Conservation (phyloP, 768 basidiomycete genomes). For the Artomyces pyxidatus region DNA sequence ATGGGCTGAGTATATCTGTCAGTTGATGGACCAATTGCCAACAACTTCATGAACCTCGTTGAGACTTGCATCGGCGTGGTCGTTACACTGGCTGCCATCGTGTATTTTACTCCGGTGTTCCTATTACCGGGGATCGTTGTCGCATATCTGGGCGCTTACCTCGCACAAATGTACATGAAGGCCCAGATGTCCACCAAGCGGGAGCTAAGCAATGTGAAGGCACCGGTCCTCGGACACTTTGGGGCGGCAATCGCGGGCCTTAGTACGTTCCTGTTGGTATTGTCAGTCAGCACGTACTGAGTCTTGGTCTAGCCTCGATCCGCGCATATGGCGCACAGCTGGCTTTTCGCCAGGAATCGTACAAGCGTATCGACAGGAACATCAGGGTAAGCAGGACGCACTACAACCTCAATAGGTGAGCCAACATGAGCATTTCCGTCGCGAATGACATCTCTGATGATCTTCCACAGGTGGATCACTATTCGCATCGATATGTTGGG, state of each 20-base stretch:
- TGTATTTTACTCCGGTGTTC: constrained; percentile 29
- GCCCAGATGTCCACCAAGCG: constrained; percentile 50
- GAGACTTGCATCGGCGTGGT: constrained; percentile 27
- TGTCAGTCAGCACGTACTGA: background rate
- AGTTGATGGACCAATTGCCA: constrained; percentile 30
- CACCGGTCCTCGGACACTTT: constrained; percentile 44
- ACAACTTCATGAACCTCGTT: constrained; percentile 18
- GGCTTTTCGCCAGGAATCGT: constrained; percentile 32
- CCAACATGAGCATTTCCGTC: background rate
- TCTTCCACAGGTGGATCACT: constrained; percentile 33
- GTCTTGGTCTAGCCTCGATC: constrained; percentile 29
- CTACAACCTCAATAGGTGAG: constrained; percentile 42
- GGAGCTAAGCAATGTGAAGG: constrained; percentile 44
- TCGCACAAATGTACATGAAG: constrained; percentile 45
- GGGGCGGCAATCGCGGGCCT: constrained; percentile 44
- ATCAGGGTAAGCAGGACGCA: constrained; percentile 31
- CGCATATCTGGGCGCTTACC: constrained; percentile 30
- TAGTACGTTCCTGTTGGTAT: constrained; percentile 19
- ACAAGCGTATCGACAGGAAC: constrained; percentile 40
- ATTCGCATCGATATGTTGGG: constrained; percentile 49
- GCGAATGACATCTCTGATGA: background rate
- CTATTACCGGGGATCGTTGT: constrained; percentile 30
- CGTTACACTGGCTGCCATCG: constrained; percentile 23
- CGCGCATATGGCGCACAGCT: constrained; percentile 48
- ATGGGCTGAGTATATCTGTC: background rate